These are phyloP conservation scores for Amylocarpus encephaloides DNA, from an alignment of 2,329 filamentous ascomycete species.

Conservation along the genomic window DNA sequence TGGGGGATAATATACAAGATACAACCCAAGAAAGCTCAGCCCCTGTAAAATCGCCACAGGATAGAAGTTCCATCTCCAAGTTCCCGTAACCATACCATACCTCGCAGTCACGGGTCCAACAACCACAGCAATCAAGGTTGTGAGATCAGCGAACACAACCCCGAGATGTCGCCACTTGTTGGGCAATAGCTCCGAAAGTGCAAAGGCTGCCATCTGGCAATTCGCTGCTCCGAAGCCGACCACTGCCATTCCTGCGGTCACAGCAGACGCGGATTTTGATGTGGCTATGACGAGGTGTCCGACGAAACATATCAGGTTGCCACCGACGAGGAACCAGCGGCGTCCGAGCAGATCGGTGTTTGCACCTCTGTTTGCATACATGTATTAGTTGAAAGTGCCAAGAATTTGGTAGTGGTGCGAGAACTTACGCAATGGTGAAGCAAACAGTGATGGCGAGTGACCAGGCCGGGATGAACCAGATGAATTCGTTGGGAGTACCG, in stretches of 20 bases:
- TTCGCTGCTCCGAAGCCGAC: slow-evolving; percentile 32
- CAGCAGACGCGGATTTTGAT: slow-evolving; percentile 34
- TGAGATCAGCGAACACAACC: slow-evolving; percentile 38
- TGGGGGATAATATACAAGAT: slow-evolving; percentile 27
- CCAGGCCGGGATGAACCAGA: slow-evolving; percentile 35
- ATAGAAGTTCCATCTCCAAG: slow-evolving; percentile 41
- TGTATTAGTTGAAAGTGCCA: neutral
- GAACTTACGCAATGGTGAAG: slow-evolving; percentile 34
- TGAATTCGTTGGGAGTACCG: slow-evolving; percentile 30
- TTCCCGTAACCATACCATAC: slow-evolving; percentile 34
- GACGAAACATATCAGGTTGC: slow-evolving; percentile 36
- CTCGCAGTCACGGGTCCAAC: slow-evolving; percentile 40
- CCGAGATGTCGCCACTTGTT: slow-evolving; percentile 43
- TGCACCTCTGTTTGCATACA: slow-evolving; percentile 26
- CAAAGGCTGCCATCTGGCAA: slow-evolving; percentile 36
- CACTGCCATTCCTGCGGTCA: slow-evolving; percentile 37
- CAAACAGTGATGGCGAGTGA: slow-evolving; percentile 38
- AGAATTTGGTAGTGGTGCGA: neutral
- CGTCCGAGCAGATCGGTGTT: slow-evolving; percentile 44
- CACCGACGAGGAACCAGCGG: slow-evolving; percentile 39
- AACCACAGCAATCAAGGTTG: slow-evolving; percentile 40
- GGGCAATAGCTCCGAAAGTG: slow-evolving; percentile 40
- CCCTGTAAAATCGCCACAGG: neutral
- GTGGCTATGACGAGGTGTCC: slow-evolving; percentile 36
- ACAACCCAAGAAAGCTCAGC: slow-evolving; percentile 32